Evolutionary conservation across 192 early-diverging fungal genomes (phyloP).

Genomic region (Podila epigama): DNA sequence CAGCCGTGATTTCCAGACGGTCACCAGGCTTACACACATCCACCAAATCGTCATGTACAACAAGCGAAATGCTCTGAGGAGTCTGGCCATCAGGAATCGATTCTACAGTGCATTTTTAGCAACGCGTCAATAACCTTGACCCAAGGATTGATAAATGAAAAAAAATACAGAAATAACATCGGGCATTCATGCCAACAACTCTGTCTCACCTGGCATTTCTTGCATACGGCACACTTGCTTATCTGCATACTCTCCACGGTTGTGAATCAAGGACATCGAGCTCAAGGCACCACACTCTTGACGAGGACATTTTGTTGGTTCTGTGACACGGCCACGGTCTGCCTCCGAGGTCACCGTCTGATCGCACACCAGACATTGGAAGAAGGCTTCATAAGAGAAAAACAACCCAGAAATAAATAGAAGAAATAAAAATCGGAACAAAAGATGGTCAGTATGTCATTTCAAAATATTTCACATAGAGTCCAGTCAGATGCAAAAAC

Average conservation of each 20-base stretch:
- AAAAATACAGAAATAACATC: background rate
- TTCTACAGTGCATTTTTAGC: conserved; percentile 52
- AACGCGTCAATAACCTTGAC: background rate
- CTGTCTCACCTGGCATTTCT: conserved; percentile 85
- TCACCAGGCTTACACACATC: conserved; percentile 95
- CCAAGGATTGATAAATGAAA: background rate
- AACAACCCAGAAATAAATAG: background rate
- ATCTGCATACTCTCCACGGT: conserved; percentile 92
- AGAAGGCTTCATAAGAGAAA: conserved; percentile 69
- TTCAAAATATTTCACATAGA: background rate
- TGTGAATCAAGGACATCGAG: conserved; percentile 90
- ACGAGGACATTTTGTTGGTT: conserved; percentile 85
- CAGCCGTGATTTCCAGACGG: conserved; percentile 91
- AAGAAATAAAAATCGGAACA: background rate
- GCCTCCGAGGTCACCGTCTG: conserved; percentile 76
- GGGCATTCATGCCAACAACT: too few species aligned
- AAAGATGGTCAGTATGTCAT: background rate
- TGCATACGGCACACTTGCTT: conserved; percentile 95
- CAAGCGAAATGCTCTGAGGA: conserved; percentile 94
- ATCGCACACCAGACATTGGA: conserved; percentile 92
- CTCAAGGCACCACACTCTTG: conserved; percentile 81
- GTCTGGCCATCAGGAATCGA: conserved; percentile 97
- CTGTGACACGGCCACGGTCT: conserved; percentile 88
- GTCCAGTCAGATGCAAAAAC: background rate
- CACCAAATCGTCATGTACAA: conserved; percentile 93